A percentile compares a stretch with the other conserved stretches of the same genome.
Evolutionary conservation across 2,329 filamentous ascomycete genomes (phyloP).

Genomic region (Emericellopsis cladophorae): DNA sequence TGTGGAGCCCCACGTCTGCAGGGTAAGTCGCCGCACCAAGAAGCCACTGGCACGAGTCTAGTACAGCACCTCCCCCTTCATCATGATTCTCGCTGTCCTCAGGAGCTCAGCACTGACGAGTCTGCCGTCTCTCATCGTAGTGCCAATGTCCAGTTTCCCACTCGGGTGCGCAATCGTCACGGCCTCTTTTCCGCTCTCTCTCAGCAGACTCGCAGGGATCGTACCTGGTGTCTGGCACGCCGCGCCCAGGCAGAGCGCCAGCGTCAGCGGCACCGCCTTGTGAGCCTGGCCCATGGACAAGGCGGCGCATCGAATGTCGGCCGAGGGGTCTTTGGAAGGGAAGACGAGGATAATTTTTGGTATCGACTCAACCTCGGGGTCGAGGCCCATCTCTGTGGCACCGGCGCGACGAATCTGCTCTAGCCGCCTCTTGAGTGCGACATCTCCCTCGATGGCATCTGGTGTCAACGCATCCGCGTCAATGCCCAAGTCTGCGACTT

Average conservation of each 20-base stretch:
- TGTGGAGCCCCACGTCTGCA: no score
- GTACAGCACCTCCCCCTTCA: slow-evolving; percentile 35
- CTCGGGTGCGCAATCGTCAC: slow-evolving; percentile 33
- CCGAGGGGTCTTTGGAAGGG: slow-evolving; percentile 15
- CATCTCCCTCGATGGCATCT: slow-evolving; percentile 34
- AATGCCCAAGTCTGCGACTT: slow-evolving; percentile 34
- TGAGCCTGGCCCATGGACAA: slow-evolving; percentile 44
- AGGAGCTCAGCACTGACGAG: slow-evolving; percentile 30
- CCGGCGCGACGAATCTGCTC: slow-evolving; percentile 44
- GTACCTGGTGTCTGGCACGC: slow-evolving; percentile 33
- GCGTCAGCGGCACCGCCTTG: slow-evolving; percentile 41
- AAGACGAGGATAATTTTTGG: slow-evolving; percentile 46
- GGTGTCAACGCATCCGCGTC: slow-evolving; percentile 36
- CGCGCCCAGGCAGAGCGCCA: slow-evolving; percentile 36
- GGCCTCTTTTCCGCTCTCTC: slow-evolving; percentile 3
- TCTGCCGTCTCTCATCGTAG: slow-evolving; percentile 21
- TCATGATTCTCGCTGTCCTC: slow-evolving; percentile 33
- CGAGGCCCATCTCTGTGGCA: slow-evolving; percentile 48
- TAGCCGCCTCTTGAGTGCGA: slow-evolving; percentile 29
- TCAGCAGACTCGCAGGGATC: slow-evolving; percentile 18
- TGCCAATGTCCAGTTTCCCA: slow-evolving; percentile 31
- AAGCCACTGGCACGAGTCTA: slow-evolving; percentile 3
- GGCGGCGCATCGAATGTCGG: slow-evolving; percentile 31
- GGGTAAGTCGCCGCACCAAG: no score
- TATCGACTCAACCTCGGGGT: slow-evolving; percentile 31